phyloP scores from a whole-genome alignment of 495 filamentous ascomycete genomes.

The Arthonia radiata region DNA sequence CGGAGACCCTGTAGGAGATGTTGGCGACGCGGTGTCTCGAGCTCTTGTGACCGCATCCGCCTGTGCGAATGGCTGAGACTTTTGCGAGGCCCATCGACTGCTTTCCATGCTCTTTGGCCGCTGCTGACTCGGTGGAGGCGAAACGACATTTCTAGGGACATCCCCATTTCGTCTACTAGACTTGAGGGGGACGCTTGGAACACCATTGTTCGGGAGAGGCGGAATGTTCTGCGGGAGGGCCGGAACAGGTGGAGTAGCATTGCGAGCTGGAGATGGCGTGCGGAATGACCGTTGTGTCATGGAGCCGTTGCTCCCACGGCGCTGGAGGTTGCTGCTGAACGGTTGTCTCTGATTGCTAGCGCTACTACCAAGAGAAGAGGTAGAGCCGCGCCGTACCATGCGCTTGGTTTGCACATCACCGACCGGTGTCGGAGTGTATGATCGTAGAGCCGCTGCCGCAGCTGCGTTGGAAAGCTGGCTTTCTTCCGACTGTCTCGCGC shows the following conservation, averaged over 20 bases:
- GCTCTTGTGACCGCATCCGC: too few relatives aligned
- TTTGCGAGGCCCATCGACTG: constrained; percentile 3
- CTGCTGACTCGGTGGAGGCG: constrained; percentile 18
- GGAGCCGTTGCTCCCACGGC: constrained; percentile 45
- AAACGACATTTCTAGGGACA: constrained; percentile 22
- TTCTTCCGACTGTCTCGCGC: constrained; percentile 35
- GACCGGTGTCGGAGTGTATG: constrained; percentile 49
- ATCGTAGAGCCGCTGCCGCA: constrained; percentile 59
- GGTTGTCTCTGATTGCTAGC: constrained; percentile 10
- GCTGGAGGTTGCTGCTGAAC: constrained; percentile 22
- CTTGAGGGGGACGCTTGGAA: constrained; percentile 7
- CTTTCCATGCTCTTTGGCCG: neutral
- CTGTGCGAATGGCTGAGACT: constrained; percentile 17
- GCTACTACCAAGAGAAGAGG: constrained; percentile 35
- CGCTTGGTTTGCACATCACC: constrained; percentile 72
- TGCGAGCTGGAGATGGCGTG: constrained; percentile 33
- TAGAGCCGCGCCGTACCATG: constrained; percentile 42
- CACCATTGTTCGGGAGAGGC: constrained; percentile 11
- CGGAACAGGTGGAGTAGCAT: constrained; percentile 48
- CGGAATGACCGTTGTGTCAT: constrained; percentile 77
- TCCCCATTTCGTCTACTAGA: constrained; percentile 28
- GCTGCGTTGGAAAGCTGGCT: constrained; percentile 54
- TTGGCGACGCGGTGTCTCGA: too few relatives aligned
- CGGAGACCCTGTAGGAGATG: too few relatives aligned
- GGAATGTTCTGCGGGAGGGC: constrained; percentile 31